Conservation (phyloP, 805 yeast genomes). For the Saturnispora silvae region DNA sequence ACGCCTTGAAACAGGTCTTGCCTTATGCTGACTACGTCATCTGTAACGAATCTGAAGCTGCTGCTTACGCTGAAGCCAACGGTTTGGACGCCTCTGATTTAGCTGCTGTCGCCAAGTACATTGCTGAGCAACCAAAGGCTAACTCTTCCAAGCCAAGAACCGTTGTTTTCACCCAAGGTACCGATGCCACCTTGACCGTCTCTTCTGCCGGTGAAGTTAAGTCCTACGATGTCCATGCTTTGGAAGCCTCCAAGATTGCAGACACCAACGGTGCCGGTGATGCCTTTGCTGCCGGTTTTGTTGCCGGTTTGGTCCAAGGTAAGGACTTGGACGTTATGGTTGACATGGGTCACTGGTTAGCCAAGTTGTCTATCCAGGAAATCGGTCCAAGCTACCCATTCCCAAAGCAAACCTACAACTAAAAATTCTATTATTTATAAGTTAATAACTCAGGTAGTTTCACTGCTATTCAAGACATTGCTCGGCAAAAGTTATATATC, state of each 20-base stretch:
- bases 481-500: too few relatives aligned
- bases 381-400: constrained; percentile 91
- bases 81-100: constrained; percentile 52
- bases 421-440: constrained; percentile 12
- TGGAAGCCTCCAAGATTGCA: constrained; percentile 54
- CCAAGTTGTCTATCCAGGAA: constrained; percentile 81
- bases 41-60: constrained; percentile 97
- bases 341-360: constrained; percentile 94
- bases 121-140: constrained; percentile 70
- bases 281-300: constrained; percentile 94
- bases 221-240: constrained; percentile 55
- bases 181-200: constrained; percentile 80
- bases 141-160: constrained; percentile 64
- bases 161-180: constrained; percentile 92
- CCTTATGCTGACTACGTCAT: constrained; percentile 87
- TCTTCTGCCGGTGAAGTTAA: constrained; percentile 40
- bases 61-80: constrained; percentile 83
- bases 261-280: constrained; percentile 99
- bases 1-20: constrained; percentile 64
- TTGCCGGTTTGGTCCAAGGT: constrained; percentile 77
- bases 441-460: too few relatives aligned
- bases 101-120: constrained; percentile 65
- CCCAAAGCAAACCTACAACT: constrained; percentile 48
- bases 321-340: constrained; percentile 49
- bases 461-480: too few relatives aligned